phyloP scores from a whole-genome alignment of 192 early-diverging fungal genomes.

The Coemansia sp. region DNA sequence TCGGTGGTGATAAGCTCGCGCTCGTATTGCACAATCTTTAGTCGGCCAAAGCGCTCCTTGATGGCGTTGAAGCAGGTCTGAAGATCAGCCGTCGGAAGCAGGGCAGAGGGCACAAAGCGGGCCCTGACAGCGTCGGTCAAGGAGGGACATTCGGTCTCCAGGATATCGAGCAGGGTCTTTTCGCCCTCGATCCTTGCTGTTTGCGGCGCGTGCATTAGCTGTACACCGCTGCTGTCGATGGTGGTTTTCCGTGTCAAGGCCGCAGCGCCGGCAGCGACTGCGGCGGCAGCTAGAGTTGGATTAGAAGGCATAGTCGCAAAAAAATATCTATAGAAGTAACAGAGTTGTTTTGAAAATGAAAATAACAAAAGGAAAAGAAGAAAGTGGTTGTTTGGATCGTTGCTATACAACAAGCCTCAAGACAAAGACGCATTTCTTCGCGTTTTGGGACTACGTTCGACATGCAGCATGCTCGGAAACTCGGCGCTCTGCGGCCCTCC shows the following conservation, averaged over 20 bases:
- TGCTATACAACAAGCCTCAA: too few species aligned
- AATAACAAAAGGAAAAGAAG: too few species aligned
- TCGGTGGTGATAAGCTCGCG: constrained; percentile 64
- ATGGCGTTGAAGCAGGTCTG: constrained; percentile 62
- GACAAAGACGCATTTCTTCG: constrained; percentile 2
- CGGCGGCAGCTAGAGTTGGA: constrained; percentile 22
- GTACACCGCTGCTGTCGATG: constrained; percentile 37
- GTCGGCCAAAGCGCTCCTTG: constrained; percentile 55
- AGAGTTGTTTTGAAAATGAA: too few species aligned
- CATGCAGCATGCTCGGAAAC: neutral
- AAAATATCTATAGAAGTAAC: neutral
- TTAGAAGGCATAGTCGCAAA: constrained; percentile 23
- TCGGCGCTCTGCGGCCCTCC: neutral
- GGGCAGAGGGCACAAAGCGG: constrained; percentile 68
- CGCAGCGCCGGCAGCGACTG: constrained; percentile 21
- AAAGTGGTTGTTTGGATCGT: too few species aligned
- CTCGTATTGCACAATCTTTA: constrained; percentile 28
- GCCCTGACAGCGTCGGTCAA: constrained; percentile 53
- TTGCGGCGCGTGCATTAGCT: constrained; percentile 38
- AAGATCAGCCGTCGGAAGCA: constrained; percentile 73
- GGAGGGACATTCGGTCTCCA: constrained; percentile 56
- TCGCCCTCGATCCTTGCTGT: constrained; percentile 21
- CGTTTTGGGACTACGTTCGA: neutral
- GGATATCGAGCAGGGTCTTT: constrained; percentile 29
- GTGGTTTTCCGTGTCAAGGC: constrained; percentile 32